Percentiles rank a stretch among this genome's conserved stretches.
These are phyloP conservation scores for Chlamydomonas eustigma DNA, from an alignment of 139 green algal genomes.

Conservation along the genomic window DNA sequence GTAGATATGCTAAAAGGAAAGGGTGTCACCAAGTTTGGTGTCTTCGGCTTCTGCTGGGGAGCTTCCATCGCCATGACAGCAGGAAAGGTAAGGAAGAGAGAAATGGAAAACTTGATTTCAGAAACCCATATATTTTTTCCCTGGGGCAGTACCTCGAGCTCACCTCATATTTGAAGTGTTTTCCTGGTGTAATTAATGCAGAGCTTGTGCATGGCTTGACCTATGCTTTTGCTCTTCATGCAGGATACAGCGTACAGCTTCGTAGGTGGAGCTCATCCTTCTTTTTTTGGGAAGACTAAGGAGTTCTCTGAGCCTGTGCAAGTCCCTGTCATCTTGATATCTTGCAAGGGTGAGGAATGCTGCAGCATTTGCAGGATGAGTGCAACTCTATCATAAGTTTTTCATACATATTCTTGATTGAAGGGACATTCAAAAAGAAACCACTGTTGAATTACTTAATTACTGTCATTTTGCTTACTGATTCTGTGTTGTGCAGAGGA, in stretches of 20 bases:
- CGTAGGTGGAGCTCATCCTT: slow-evolving; percentile 21
- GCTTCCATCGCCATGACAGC: slow-evolving; percentile 16
- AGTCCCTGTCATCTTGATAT: neutral
- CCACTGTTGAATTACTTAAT: too few species aligned
- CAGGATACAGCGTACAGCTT: slow-evolving; percentile 11
- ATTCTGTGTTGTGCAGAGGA: too few species aligned
- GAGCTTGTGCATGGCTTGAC: neutral
- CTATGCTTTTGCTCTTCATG: neutral
- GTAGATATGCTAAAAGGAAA: slow-evolving; percentile 7
- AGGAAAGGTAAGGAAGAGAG: neutral
- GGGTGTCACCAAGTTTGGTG: slow-evolving; percentile 24
- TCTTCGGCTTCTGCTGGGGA: slow-evolving; percentile 37
- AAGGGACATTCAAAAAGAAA: too few species aligned
- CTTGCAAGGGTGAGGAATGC: neutral
- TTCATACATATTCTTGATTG: too few species aligned
- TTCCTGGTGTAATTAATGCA: too few species aligned
- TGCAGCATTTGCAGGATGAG: too few species aligned
- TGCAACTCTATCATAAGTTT: too few species aligned
- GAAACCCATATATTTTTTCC: too few species aligned
- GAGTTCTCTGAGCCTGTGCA: neutral
- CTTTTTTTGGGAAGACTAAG: slow-evolving; percentile 21
- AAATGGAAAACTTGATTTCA: too few species aligned
- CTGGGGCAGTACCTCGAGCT: too few species aligned
- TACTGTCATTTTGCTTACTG: too few species aligned
- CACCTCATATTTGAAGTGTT: too few species aligned